phyloP scores from a whole-genome alignment of 2,329 filamentous ascomycete genomes.

The Clarireedia homoeocarpa region DNA sequence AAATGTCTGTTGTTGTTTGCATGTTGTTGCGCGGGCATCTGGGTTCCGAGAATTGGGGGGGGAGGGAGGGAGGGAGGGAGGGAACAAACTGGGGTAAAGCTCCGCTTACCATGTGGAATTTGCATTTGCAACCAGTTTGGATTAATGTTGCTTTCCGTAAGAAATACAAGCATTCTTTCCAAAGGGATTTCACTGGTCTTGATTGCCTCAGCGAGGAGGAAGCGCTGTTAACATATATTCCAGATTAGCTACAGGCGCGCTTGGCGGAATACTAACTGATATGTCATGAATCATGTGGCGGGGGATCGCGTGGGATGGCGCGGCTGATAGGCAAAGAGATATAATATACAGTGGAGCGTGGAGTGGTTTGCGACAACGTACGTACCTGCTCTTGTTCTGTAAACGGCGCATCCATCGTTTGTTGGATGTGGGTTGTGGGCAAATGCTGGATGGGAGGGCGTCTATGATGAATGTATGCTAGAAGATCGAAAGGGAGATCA shows the following conservation, averaged over 20 bases:
- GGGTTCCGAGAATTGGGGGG: slow-evolving; percentile 1
- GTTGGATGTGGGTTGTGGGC: neutral
- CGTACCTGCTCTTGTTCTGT: slow-evolving; percentile 29
- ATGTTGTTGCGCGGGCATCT: neutral
- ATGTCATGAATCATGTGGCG: too few relatives aligned
- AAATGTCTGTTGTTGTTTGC: neutral
- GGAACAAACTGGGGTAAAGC: slow-evolving; percentile 10
- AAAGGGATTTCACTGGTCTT: slow-evolving; percentile 38
- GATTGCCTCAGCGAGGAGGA: slow-evolving; percentile 44
- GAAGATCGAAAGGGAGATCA: too few relatives aligned
- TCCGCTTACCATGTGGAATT: slow-evolving; percentile 39
- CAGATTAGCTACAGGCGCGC: slow-evolving; percentile 16
- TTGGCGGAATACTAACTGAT: neutral
- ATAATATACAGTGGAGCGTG: neutral
- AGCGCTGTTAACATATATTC: slow-evolving; percentile 23
- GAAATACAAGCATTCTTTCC: slow-evolving; percentile 34
- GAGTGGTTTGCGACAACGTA: slow-evolving; percentile 5
- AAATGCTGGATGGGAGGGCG: neutral
- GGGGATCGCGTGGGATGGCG: slow-evolving; percentile 2
- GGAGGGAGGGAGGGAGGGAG: too few relatives aligned
- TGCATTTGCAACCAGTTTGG: slow-evolving; percentile 42
- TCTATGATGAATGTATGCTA: neutral
- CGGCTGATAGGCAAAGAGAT: neutral
- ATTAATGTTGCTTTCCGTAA: slow-evolving; percentile 35
- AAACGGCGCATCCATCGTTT: slow-evolving; percentile 22